Percentiles rank a stretch among this genome's conserved stretches.
Evolutionary conservation across 805 yeast species (phyloP).

Genomic region (Candida bentonensis): DNA sequence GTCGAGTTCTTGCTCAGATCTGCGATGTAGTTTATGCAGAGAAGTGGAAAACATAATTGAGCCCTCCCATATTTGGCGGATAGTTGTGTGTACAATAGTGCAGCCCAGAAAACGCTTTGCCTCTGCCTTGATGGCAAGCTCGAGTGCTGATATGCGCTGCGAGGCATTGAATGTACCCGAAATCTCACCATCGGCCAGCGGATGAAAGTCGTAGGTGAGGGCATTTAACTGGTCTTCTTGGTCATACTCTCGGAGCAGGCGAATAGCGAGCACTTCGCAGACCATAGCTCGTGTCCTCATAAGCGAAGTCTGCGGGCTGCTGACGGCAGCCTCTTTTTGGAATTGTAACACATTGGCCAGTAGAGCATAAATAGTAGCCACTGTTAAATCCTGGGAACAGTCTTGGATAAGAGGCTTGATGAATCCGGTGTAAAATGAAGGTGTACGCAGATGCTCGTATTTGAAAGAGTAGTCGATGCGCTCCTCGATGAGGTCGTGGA

Average conservation of each 20-base stretch:
- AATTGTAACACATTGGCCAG: slow-evolving; percentile 25
- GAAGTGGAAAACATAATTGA: slow-evolving; percentile 29
- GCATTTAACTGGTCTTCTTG: slow-evolving; percentile 30
- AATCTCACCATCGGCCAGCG: slow-evolving; percentile 27
- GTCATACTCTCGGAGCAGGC: slow-evolving; percentile 31
- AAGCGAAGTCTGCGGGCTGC: slow-evolving; percentile 21
- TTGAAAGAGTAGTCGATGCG: slow-evolving; percentile 32
- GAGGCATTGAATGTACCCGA: slow-evolving; percentile 15
- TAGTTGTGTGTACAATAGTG: slow-evolving; percentile 33
- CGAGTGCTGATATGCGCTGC: slow-evolving; percentile 33
- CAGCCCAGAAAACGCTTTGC: slow-evolving; percentile 39
- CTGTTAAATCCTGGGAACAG: slow-evolving; percentile 17
- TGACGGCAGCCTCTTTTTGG: slow-evolving; percentile 18
- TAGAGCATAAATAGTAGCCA: slow-evolving; percentile 27
- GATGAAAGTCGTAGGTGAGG: slow-evolving; percentile 32
- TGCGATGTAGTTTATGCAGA: slow-evolving; percentile 23
- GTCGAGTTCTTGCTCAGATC: slow-evolving; percentile 15
- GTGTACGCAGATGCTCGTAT: slow-evolving; percentile 37
- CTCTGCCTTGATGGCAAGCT: slow-evolving; percentile 37
- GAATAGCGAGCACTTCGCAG: slow-evolving; percentile 39
- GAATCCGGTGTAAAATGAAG: slow-evolving; percentile 34
- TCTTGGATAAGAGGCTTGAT: slow-evolving; percentile 33
- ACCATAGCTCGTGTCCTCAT: slow-evolving; percentile 33
- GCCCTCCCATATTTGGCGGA: slow-evolving; percentile 39
- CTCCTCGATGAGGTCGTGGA: slow-evolving; percentile 30